Conservation (phyloP, 2,329 filamentous ascomycete species). For the Thyridium curvatum region DNA sequence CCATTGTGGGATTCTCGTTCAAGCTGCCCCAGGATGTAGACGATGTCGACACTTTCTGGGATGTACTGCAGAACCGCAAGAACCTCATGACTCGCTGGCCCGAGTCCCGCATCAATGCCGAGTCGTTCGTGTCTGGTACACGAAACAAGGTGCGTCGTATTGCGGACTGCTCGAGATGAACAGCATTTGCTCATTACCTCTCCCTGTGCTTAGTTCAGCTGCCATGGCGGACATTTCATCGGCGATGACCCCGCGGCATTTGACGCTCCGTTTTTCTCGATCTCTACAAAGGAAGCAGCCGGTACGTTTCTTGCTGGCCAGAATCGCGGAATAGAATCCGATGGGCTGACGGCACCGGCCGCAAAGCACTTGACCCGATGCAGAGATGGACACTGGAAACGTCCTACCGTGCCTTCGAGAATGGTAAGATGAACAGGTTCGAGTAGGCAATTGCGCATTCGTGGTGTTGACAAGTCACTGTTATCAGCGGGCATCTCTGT, state of each 20-base stretch:
- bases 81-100: slow-evolving; percentile 26
- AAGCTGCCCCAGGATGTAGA: slow-evolving; percentile 27
- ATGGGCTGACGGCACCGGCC: not conserved
- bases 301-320: not conserved
- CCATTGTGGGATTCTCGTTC: slow-evolving; percentile 29
- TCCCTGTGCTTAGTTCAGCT: not conserved
- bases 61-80: slow-evolving; percentile 18
- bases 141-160: not conserved
- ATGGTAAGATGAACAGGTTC: slow-evolving; percentile 14
- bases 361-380: slow-evolving; percentile 26
- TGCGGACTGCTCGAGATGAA: too few species aligned
- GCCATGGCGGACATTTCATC: slow-evolving; percentile 21
- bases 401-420: slow-evolving; percentile 28
- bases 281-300: slow-evolving; percentile 24
- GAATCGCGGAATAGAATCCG: not conserved
- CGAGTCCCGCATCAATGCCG: slow-evolving; percentile 18
- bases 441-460: not conserved
- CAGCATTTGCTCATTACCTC: too few species aligned
- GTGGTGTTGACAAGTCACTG: not conserved
- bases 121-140: slow-evolving; percentile 14
- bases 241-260: slow-evolving; percentile 24
- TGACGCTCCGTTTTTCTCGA: slow-evolving; percentile 32
- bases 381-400: slow-evolving; percentile 26
- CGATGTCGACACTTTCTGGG: slow-evolving; percentile 24
- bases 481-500: slow-evolving; percentile 23